A percentile compares a stretch with the other conserved stretches of the same genome.
Conservation (phyloP, 306 rosid species). For the Fragaria iinumae region DNA sequence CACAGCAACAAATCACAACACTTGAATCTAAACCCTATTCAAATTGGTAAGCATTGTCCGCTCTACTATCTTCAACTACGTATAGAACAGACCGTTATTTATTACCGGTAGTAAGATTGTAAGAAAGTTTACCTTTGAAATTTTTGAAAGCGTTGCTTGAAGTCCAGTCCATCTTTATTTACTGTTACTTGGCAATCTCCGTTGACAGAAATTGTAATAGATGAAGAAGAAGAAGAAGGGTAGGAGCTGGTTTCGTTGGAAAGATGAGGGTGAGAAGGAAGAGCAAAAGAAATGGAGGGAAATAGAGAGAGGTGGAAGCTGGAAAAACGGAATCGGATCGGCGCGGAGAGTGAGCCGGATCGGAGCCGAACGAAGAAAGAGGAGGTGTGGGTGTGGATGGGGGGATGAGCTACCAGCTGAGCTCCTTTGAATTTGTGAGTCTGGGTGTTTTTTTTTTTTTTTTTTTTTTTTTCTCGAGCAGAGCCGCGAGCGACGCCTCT, state of each 20-base stretch:
- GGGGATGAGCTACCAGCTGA: slow-evolving; percentile 8
- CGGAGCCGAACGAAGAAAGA: slow-evolving; percentile 37
- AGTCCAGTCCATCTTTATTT: slow-evolving; percentile 70
- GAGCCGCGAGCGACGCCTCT: slow-evolving; percentile 55
- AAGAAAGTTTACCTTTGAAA: slow-evolving; percentile 54
- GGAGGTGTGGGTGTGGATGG: slow-evolving; percentile 9
- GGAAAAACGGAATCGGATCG: slow-evolving; percentile 17
- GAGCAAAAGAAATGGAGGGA: background rate
- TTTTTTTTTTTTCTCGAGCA: background rate
- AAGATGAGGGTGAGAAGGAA: background rate
- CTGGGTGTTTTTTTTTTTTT: background rate
- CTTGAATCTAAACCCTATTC: background rate
- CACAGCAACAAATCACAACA: slow-evolving; percentile 19
- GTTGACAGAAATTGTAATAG: slow-evolving; percentile 13
- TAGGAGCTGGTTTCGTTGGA: background rate
- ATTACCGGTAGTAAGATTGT: background rate
- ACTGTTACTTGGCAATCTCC: slow-evolving; percentile 11
- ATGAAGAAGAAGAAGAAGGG: background rate
- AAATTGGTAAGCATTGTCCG: too few relatives aligned
- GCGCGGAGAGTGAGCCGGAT: slow-evolving; percentile 49
- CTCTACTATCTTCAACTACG: too few relatives aligned
- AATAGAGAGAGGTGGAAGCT: background rate
- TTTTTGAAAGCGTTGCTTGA: slow-evolving; percentile 53
- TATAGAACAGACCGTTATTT: too few relatives aligned
- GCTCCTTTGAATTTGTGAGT: background rate